Evolutionary conservation across 805 yeast species (phyloP).

Genomic region (Metschnikowia amazonensis): DNA sequence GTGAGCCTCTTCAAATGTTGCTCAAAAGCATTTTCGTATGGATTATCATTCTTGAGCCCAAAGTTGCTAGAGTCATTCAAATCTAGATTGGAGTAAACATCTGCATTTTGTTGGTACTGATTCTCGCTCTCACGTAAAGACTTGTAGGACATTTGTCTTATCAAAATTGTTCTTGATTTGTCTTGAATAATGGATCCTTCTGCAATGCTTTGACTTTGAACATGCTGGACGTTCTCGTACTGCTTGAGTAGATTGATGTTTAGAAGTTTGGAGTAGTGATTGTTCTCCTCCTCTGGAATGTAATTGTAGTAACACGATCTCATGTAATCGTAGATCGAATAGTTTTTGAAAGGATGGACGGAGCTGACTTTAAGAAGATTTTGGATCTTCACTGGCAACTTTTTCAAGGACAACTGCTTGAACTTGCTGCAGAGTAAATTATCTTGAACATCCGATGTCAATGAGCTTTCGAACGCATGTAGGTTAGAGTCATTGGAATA

Average conservation of each 20-base stretch:
- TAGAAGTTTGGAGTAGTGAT: constrained; percentile 36
- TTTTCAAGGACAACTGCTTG: constrained; percentile 21
- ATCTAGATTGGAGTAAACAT: neutral
- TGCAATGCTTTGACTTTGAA: constrained; percentile 25
- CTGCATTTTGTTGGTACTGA: neutral
- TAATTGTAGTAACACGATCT: constrained; percentile 37
- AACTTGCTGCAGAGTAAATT: constrained; percentile 22
- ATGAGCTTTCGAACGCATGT: constrained; percentile 29
- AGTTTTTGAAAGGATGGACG: constrained; percentile 31
- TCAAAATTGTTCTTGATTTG: constrained; percentile 15
- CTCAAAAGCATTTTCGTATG: constrained; percentile 6
- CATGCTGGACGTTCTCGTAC: constrained; percentile 32
- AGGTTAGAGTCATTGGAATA: constrained; percentile 40
- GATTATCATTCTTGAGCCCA: neutral
- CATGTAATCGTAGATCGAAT: constrained; percentile 36
- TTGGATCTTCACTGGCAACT: constrained; percentile 35
- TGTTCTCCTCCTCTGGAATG: constrained; percentile 30
- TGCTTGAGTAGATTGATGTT: constrained; percentile 36
- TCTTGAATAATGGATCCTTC: constrained; percentile 23
- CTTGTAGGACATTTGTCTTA: constrained; percentile 19
- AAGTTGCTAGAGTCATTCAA: neutral
- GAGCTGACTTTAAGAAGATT: constrained; percentile 29
- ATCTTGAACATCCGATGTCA: constrained; percentile 28
- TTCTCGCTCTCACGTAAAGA: constrained; percentile 8
- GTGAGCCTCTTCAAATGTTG: constrained; percentile 6